A percentile compares a stretch with the other conserved stretches of the same genome.
phyloP scores from a whole-genome alignment of 2,329 filamentous ascomycete species.

The Knufia fluminis region DNA sequence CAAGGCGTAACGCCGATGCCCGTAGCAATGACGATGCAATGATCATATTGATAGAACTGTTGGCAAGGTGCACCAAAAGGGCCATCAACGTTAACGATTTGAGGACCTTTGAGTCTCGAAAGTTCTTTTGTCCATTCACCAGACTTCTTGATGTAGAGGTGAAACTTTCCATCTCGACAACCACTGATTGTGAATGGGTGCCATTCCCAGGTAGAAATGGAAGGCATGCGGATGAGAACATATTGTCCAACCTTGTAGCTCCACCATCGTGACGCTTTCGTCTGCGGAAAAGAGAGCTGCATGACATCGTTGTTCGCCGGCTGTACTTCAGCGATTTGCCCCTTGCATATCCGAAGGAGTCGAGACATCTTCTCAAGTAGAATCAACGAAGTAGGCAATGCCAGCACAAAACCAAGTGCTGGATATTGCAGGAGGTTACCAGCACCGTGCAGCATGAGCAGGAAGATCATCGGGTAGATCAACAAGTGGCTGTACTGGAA shows the following conservation, averaged over 20 bases:
- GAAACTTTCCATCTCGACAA: neutral
- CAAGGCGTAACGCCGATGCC: constrained; percentile 3
- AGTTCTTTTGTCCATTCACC: constrained; percentile 1
- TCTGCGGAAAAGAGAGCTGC: constrained; percentile 1
- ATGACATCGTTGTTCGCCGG: constrained; percentile 4
- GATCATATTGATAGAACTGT: constrained; percentile 4
- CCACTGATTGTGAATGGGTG: constrained; percentile 5
- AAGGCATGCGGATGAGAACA: neutral
- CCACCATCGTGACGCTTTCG: neutral
- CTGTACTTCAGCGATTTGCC: neutral
- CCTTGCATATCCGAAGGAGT: neutral
- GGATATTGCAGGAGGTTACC: constrained; percentile 1
- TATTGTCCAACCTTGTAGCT: constrained; percentile 3
- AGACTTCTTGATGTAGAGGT: neutral
- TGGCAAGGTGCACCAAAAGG: constrained; percentile 4
- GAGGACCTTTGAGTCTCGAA: neutral
- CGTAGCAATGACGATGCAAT: constrained; percentile 2
- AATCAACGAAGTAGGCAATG: neutral
- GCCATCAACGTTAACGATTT: constrained; percentile 4
- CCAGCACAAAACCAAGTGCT: constrained; percentile 3
- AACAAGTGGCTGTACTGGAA: constrained; percentile 2
- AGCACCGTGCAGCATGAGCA: constrained; percentile 4
- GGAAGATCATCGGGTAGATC: constrained; percentile 4
- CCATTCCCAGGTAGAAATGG: constrained; percentile 3
- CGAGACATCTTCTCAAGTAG: neutral